phyloP scores from a whole-genome alignment of 805 yeast genomes.

The Barnettozyma siamensis region DNA sequence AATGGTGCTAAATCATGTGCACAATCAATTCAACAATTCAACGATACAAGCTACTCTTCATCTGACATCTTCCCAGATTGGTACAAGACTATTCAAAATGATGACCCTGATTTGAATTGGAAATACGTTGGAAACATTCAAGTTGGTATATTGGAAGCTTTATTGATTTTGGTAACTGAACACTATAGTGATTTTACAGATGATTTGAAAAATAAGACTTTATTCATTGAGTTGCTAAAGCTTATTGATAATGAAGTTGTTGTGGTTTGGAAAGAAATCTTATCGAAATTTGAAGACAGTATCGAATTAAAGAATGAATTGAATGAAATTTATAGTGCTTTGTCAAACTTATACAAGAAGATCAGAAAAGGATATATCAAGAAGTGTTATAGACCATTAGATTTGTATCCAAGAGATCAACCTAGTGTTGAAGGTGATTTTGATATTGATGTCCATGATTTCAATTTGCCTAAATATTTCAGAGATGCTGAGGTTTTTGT shows the following conservation, averaged over 20 bases:
- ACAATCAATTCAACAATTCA: conserved; percentile 38
- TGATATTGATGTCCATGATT: background rate
- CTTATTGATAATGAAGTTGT: conserved; percentile 61
- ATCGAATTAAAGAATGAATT: conserved; percentile 23
- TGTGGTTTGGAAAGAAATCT: conserved; percentile 42
- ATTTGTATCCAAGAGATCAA: conserved; percentile 15
- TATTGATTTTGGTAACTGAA: conserved; percentile 62
- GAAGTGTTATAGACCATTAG: conserved; percentile 58
- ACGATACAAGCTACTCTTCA: conserved; percentile 11
- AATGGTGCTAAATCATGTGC: conserved; percentile 61
- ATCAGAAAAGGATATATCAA: conserved; percentile 66
- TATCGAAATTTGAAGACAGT: conserved; percentile 17
- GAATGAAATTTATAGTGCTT: conserved; percentile 22
- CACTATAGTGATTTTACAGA: conserved; percentile 73
- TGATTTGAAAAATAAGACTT: conserved; percentile 52
- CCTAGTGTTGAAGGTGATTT: conserved; percentile 7
- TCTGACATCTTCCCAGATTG: conserved; percentile 49
- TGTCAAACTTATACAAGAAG: conserved; percentile 48
- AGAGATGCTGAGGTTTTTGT: conserved; percentile 56
- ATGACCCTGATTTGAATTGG: conserved; percentile 52
- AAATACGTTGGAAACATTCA: conserved; percentile 70
- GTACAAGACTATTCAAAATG: conserved; percentile 34
- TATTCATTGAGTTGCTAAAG: conserved; percentile 59
- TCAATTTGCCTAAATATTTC: conserved; percentile 30
- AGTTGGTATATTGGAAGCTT: conserved; percentile 72